Evolutionary conservation across 352 stramenopile species (phyloP).

Genomic region (Pythium chondricola): DNA sequence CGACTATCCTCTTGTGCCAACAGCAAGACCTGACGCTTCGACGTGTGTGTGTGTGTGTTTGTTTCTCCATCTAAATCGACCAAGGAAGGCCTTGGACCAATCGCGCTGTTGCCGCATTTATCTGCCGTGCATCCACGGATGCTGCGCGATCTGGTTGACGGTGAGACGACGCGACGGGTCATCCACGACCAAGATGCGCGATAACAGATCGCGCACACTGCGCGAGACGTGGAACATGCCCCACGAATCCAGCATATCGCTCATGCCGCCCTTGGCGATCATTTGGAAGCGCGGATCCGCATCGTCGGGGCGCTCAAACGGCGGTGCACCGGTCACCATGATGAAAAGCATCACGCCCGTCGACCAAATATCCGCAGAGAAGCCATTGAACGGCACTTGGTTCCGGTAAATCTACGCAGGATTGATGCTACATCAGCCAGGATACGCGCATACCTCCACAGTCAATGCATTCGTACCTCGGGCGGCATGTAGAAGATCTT

Average conservation of each 20-base stretch:
- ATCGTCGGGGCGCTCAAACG: conserved; percentile 84
- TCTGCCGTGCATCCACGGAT: conserved; percentile 73
- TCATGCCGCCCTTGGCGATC: conserved; percentile 70
- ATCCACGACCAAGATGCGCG: conserved; percentile 79
- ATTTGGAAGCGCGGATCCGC: conserved; percentile 81
- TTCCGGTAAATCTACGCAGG: conserved; percentile 75
- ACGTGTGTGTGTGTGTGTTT: no score
- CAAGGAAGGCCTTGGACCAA: no score
- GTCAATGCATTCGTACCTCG: conserved; percentile 33
- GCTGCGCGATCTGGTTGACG: conserved; percentile 77
- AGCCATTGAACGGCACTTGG: conserved; percentile 88
- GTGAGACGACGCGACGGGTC: conserved; percentile 65
- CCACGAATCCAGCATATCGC: conserved; percentile 85
- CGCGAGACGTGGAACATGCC: conserved; percentile 75
- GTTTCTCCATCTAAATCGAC: no score
- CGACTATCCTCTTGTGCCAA: conserved; percentile 28
- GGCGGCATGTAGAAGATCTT: conserved; percentile 90
- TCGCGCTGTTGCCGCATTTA: no score
- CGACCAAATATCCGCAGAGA: conserved; percentile 92
- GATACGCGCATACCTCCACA: not conserved
- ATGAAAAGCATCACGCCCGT: conserved; percentile 94
- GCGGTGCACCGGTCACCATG: conserved; percentile 90
- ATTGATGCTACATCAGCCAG: not conserved
- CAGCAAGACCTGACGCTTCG: no score
- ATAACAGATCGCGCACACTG: conserved; percentile 68